Conservation (phyloP, 2,329 filamentous ascomycete genomes). For the Leptographium flavum region DNA sequence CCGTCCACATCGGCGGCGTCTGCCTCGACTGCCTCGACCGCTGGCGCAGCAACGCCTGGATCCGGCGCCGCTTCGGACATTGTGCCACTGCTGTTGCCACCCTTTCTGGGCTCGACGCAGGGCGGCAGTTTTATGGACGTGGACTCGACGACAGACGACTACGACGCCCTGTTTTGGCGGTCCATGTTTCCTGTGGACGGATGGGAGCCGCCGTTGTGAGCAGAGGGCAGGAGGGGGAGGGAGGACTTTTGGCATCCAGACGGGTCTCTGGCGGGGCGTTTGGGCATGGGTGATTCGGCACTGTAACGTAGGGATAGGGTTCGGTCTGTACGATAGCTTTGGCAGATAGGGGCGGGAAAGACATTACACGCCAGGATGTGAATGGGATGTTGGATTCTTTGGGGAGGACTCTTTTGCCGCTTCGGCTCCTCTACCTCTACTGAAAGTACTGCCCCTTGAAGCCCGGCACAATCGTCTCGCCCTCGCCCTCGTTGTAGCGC, state of each 20-base stretch:
- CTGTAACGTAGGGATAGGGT: too few species aligned
- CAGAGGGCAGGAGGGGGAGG: not conserved
- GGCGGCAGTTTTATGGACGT: constrained; percentile 5
- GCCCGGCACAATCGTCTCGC: constrained; percentile 1
- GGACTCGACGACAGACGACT: constrained; percentile 3
- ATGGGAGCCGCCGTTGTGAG: constrained; percentile 2
- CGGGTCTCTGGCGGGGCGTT: too few species aligned
- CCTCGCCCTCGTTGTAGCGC: not conserved
- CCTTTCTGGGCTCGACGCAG: not conserved
- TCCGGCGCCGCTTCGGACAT: not conserved
- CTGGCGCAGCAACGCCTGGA: not conserved
- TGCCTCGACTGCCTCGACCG: not conserved
- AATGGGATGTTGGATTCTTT: too few species aligned
- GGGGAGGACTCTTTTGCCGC: not conserved
- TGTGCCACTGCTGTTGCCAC: not conserved
- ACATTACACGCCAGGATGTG: too few species aligned
- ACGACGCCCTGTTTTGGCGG: constrained; percentile 6
- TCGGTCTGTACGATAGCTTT: too few species aligned
- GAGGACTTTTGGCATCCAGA: too few species aligned
- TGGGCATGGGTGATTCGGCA: too few species aligned
- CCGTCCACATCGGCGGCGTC: too few species aligned
- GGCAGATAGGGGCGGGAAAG: too few species aligned
- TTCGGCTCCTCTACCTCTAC: not conserved
- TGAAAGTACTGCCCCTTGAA: not conserved
- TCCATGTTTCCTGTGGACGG: not conserved